These are phyloP conservation scores for Phlebiopsis gigantea DNA, from an alignment of 768 basidiomycete genomes.

Conservation along the genomic window DNA sequence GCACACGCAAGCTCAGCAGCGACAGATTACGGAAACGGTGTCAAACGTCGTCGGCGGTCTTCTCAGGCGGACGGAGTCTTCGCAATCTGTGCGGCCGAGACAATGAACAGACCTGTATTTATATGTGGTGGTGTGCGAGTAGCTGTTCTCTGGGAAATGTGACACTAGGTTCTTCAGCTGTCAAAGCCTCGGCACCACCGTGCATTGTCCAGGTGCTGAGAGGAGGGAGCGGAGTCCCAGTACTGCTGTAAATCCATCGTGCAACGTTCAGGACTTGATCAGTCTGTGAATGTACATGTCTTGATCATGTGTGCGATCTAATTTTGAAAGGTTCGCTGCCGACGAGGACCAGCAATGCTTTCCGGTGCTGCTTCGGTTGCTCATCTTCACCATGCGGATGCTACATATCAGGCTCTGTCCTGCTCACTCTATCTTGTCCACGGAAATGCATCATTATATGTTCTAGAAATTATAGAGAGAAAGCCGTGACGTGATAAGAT, in stretches of 20 bases:
- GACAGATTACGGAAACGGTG: conserved; percentile 74
- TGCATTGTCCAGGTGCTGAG: no score
- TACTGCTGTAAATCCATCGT: no score
- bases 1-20: conserved; percentile 64
- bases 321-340: conserved; percentile 3
- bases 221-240: no score
- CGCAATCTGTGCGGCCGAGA: conserved; percentile 22
- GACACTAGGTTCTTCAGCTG: background rate
- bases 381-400: no score
- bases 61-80: conserved; percentile 39
- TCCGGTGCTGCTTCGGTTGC: background rate
- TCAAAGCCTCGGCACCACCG: no score
- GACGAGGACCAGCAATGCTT: no score
- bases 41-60: conserved; percentile 79
- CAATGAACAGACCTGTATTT: conserved; percentile 6
- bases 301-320: conserved; percentile 6
- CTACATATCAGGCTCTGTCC: no score
- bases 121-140: background rate
- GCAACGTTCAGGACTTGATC: no score
- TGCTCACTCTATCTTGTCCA: background rate
- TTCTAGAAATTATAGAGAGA: conserved; percentile 4
- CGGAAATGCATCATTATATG: background rate
- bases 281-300: no score
- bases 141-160: background rate
- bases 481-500: background rate